Evolutionary conservation across 306 rosid species (phyloP), one percentile per base, ranked within the genome.

Genomic region (Vigna nakashimae): DNA sequence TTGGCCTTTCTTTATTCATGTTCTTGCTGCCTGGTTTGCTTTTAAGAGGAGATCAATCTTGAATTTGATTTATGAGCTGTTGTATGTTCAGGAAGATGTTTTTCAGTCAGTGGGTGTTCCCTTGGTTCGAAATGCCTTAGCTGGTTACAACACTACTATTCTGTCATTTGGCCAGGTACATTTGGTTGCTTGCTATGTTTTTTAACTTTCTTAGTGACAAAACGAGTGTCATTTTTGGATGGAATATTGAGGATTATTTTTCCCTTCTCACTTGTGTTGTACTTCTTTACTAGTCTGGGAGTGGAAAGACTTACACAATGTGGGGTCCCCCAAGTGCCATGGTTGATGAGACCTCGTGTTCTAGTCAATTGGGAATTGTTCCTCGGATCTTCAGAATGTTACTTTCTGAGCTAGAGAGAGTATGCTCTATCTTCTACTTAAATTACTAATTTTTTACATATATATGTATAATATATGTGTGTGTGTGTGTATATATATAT

Each of bases 251-350:
- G 73, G 73, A 16, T 12, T 69, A 16, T 45, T 66, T 24, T 11
- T 45, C 13, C 1, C 16, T 4, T 38, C 48, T 24, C 0, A 63
- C 69, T 17, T 69, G 76, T 36, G 51, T 28, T 56, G 57, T 63
- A 16, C 55, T 40, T 69, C 3, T 72, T 57, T 66, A 5, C 57
- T 76, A 95, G 99, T 88, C 97, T 74, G 99, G 98, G 68, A 90
- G 90, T 52, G 99, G 99, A 57, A 95, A 95, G 88, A 85, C 96
- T 70, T 90, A 89, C 88, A 90, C 99, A 14, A 89, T 95, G 87
- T 95, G 99, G 98, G 99, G 99, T 85, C 91, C 96, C 0, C 93
- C 87, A 6, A 95, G 96, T 13, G 92, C 98, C 59, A 87, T 91
- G 89, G 90, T 89, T 80, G 98, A 91, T 82, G 91, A 84, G 71